Conservation (phyloP, 2,329 filamentous ascomycete genomes). For the Thelonectria discophora region DNA sequence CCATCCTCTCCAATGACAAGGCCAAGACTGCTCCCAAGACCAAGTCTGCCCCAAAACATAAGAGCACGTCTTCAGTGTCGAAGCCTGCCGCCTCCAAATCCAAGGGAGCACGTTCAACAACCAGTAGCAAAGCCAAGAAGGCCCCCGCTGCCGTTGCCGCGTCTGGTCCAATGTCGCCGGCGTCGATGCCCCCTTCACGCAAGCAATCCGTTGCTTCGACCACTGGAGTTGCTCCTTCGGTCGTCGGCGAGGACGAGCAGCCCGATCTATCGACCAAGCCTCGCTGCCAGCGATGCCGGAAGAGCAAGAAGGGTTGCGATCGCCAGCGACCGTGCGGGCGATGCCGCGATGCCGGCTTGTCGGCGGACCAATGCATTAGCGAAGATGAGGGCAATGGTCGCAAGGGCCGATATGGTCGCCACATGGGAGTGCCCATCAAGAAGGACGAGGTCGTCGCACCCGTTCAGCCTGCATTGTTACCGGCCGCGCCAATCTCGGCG, state of each 20-base stretch:
- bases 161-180: conserved; percentile 65
- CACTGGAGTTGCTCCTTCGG: conserved; percentile 55
- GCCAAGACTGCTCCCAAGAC: conserved; percentile 51
- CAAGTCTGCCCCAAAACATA: conserved; percentile 52
- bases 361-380: conserved; percentile 92
- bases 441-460: conserved; percentile 59
- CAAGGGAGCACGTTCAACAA: conserved; percentile 54
- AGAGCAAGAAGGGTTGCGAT: conserved; percentile 99
- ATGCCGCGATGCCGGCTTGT: conserved; percentile 95
- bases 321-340: conserved; percentile 93
- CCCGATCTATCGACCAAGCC: conserved; percentile 95
- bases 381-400: conserved; percentile 98
- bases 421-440: conserved; percentile 73
- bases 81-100: conserved; percentile 52
- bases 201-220: conserved; percentile 78
- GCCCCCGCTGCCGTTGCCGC: conserved; percentile 48
- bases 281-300: conserved; percentile 96
- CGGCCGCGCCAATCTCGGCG: conserved; percentile 55
- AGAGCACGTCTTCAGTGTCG: conserved; percentile 45
- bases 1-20: conserved; percentile 51
- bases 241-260: conserved; percentile 81
- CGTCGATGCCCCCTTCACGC: conserved; percentile 75
- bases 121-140: conserved; percentile 62
- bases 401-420: conserved; percentile 86
- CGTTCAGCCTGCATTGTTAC: conserved; percentile 52